These are phyloP conservation scores for Saturnispora diversa DNA, from an alignment of 805 yeast genomes.

Conservation along the genomic window DNA sequence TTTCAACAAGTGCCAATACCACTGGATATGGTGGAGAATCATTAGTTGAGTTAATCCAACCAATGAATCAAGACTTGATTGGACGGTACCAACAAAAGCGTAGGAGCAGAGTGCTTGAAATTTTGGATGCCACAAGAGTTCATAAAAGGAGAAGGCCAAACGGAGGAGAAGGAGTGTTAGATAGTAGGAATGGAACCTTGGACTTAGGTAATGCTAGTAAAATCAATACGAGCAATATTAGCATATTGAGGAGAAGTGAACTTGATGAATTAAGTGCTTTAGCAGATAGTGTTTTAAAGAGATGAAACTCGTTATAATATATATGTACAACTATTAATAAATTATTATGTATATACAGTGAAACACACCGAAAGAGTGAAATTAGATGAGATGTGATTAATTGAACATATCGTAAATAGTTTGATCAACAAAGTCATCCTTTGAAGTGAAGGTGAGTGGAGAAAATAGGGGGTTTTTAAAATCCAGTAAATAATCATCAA, in stretches of 20 bases:
- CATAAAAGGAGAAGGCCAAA: conserved; percentile 7
- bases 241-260: background rate
- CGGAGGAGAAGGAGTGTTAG: background rate
- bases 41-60: conserved; percentile 6
- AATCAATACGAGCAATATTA: background rate
- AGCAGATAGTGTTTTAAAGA: conserved; percentile 22
- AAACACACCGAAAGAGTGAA: no score
- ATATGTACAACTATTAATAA: no score
- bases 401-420: conserved; percentile 16
- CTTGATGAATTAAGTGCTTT: conserved; percentile 13
- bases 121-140: conserved; percentile 16
- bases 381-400: no score
- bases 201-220: conserved; percentile 3
- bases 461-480: background rate
- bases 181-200: background rate
- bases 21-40: conserved; percentile 3
- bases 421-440: conserved; percentile 13
- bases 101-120: background rate
- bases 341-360: no score
- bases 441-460: background rate
- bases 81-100: background rate
- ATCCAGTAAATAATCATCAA: no score
- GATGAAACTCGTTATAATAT: no score
- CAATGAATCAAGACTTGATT: conserved; percentile 1
- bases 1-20: no score